A percentile compares a stretch with the other conserved stretches of the same genome.
These are phyloP conservation scores for Fusarium gaditjirri DNA, from an alignment of 2,329 filamentous ascomycete genomes.

Conservation along the genomic window DNA sequence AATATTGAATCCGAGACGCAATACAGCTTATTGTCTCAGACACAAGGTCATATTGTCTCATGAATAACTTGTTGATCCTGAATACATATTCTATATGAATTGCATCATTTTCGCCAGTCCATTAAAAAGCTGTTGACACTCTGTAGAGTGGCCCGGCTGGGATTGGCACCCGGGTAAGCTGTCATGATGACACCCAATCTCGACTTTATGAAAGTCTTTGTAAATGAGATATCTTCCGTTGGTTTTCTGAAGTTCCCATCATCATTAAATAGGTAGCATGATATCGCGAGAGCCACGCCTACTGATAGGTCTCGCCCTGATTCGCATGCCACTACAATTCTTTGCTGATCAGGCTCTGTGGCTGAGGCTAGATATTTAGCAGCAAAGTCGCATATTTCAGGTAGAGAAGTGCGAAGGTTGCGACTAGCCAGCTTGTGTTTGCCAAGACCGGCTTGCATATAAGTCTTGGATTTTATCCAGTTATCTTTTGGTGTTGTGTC, in stretches of 20 bases:
- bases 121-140: constrained; percentile 93
- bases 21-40: not conserved
- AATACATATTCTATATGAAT: not conserved
- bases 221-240: constrained; percentile 55
- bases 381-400: constrained; percentile 69
- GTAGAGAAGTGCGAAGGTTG: constrained; percentile 79
- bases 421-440: constrained; percentile 82
- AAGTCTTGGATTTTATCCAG: constrained; percentile 51
- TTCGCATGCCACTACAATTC: constrained; percentile 74
- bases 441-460: constrained; percentile 71
- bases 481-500: constrained; percentile 56
- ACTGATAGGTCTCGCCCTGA: constrained; percentile 84
- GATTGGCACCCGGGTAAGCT: constrained; percentile 81
- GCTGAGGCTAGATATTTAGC: constrained; percentile 48
- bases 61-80: not conserved
- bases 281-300: constrained; percentile 78
- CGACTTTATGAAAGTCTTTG: constrained; percentile 81
- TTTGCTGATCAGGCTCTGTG: not conserved
- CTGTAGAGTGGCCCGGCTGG: constrained; percentile 85
- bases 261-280: constrained; percentile 78
- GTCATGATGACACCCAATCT: constrained; percentile 86
- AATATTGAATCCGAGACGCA: not conserved
- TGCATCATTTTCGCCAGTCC: constrained; percentile 56
- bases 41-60: not conserved
- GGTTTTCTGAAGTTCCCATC: constrained; percentile 59